A percentile compares a stretch with the other conserved stretches of the same genome.
phyloP scores from a whole-genome alignment of 345 rosid genomes.

The Eucalyptus pumila region DNA sequence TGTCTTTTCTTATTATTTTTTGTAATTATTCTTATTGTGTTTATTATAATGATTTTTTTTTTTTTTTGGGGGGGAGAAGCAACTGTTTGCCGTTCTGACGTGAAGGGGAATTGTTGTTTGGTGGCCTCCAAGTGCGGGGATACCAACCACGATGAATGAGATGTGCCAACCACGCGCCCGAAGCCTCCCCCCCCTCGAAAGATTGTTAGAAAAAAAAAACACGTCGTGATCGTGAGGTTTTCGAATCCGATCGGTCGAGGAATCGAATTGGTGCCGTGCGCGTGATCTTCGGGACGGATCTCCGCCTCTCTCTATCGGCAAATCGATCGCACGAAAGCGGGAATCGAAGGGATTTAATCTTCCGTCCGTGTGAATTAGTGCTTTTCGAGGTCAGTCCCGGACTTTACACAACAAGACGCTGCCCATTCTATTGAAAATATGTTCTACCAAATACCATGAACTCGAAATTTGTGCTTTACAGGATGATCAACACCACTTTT shows the following conservation, averaged over 20 bases:
- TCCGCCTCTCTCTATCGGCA: not conserved
- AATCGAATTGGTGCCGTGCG: not conserved
- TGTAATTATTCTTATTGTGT: not conserved
- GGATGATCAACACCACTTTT: too few relatives aligned
- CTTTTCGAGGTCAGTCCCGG: too few relatives aligned
- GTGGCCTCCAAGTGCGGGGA: not conserved
- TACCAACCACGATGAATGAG: constrained; percentile 6
- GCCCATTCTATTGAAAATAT: too few relatives aligned
- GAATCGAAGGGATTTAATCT: not conserved
- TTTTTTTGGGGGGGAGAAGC: too few relatives aligned
- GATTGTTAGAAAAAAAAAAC: not conserved
- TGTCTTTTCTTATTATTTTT: not conserved
- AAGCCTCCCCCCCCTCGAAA: too few relatives aligned
- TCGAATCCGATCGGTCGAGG: not conserved
- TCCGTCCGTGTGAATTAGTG: too few relatives aligned
- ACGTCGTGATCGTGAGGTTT: not conserved
- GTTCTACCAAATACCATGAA: too few relatives aligned
- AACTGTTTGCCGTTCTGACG: not conserved
- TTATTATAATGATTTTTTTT: not conserved
- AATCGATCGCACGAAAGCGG: not conserved
- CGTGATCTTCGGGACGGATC: not conserved
- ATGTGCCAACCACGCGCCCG: not conserved
- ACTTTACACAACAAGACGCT: too few relatives aligned
- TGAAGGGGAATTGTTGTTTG: not conserved
- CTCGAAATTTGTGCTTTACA: not conserved